These are phyloP conservation scores for Picocystis salinarum DNA, from an alignment of 139 green algal species.

Conservation along the genomic window DNA sequence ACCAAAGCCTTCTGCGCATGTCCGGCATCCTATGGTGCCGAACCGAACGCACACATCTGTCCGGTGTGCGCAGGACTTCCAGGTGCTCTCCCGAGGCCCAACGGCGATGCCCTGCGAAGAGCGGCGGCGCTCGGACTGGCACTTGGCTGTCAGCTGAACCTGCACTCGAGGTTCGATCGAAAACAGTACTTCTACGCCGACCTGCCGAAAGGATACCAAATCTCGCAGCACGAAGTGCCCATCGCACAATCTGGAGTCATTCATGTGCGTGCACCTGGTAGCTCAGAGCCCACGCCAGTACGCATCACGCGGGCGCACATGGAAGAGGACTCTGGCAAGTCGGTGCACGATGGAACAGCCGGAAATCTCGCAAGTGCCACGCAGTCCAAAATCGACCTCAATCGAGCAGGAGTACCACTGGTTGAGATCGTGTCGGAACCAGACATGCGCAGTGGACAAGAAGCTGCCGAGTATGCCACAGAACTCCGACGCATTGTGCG, in stretches of 20 bases:
- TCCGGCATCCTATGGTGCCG: constrained; percentile 55
- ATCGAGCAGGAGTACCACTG: constrained; percentile 77
- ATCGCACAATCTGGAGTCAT: constrained; percentile 24
- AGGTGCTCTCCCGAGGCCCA: constrained; percentile 72
- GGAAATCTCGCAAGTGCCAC: constrained; percentile 34
- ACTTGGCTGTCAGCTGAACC: constrained; percentile 47
- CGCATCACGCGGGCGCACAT: constrained; percentile 60
- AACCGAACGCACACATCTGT: constrained; percentile 80
- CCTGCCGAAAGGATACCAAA: constrained; percentile 69
- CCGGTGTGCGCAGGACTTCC: constrained; percentile 76
- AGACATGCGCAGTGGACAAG: constrained; percentile 67
- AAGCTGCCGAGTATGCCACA: constrained; percentile 74
- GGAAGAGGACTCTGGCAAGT: constrained; percentile 93
- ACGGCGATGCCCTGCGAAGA: constrained; percentile 43
- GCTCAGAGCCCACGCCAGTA: too few species aligned
- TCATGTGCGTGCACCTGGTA: constrained; percentile 27
- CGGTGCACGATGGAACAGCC: constrained; percentile 18
- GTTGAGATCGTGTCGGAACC: constrained; percentile 90
- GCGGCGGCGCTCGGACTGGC: constrained; percentile 60
- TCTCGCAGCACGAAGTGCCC: constrained; percentile 83
- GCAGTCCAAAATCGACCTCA: constrained; percentile 72
- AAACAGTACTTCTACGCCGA: constrained; percentile 99
- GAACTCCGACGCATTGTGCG: constrained; percentile 76
- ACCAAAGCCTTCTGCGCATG: constrained; percentile 95
- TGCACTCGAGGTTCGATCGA: constrained; percentile 84